Evolutionary conservation across 257 asterid species (phyloP).

Genomic region (Solanum clarkiae): DNA sequence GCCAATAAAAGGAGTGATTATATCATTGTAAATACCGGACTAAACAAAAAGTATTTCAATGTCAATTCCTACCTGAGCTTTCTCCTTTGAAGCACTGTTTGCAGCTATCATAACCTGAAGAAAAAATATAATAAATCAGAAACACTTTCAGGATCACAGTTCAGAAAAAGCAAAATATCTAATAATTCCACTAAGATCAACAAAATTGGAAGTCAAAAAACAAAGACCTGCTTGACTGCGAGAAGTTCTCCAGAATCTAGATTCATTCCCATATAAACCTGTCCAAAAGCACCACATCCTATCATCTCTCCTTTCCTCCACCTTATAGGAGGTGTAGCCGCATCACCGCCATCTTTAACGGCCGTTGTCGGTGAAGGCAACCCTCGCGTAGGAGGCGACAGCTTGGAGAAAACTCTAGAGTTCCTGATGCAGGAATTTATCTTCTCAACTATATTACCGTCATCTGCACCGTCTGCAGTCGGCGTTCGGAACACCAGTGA

Average conservation of each 20-base stretch:
- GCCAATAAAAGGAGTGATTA: not conserved
- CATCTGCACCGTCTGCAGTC: conserved; percentile 20
- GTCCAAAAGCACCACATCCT: conserved; percentile 95
- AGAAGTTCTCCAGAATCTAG: conserved; percentile 89
- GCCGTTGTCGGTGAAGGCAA: conserved; percentile 17
- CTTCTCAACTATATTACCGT: conserved; percentile 81
- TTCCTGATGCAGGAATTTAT: conserved; percentile 79
- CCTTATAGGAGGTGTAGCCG: conserved; percentile 40
- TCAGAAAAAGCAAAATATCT: not conserved
- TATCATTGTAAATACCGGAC: not conserved
- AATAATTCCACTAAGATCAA: not conserved
- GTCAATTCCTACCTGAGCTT: conserved; percentile 42
- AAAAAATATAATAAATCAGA: not conserved
- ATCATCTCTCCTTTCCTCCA: conserved; percentile 95
- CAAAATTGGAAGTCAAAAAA: not conserved
- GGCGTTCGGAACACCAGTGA: conserved; percentile 83
- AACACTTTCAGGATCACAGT: not conserved
- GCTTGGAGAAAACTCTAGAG: conserved; percentile 70
- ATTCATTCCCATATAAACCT: conserved; percentile 98
- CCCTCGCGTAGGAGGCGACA: conserved; percentile 47
- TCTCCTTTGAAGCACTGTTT: conserved; percentile 48
- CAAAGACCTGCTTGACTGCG: conserved; percentile 79
- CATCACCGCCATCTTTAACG: conserved; percentile 23
- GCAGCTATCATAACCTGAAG: conserved; percentile 67
- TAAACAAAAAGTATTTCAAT: conserved; percentile 1